phyloP scores from a whole-genome alignment of 495 filamentous ascomycete genomes.

The Monascus purpureus region DNA sequence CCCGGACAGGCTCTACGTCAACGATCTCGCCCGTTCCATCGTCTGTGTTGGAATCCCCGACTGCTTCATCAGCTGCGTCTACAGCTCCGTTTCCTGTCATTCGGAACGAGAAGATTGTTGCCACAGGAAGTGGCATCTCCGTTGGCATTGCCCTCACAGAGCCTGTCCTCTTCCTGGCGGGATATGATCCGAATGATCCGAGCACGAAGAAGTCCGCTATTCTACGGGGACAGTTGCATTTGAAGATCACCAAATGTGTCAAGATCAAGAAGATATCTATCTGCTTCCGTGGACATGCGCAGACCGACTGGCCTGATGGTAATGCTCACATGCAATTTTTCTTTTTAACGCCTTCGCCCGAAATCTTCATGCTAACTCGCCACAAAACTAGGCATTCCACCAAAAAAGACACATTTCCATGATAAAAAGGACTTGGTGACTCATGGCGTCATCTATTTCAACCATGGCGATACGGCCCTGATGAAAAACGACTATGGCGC shows the following conservation, averaged over 20 bases:
- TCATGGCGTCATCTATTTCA: conserved; percentile 33
- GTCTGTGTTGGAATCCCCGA: conserved; percentile 10
- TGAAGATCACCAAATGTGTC: conserved; percentile 74
- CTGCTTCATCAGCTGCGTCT: conserved; percentile 12
- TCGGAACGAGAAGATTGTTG: conserved; percentile 52
- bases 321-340: conserved; percentile 3
- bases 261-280: conserved; percentile 93
- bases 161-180: conserved; percentile 77
- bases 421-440: conserved; percentile 53
- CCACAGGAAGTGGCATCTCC: conserved; percentile 56
- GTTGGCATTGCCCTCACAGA: conserved; percentile 72
- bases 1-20: conserved; percentile 18
- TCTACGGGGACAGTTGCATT: conserved; percentile 67
- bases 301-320: conserved; percentile 97
- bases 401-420: conserved; percentile 66
- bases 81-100: conserved; percentile 21
- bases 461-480: conserved; percentile 43
- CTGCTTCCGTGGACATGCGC: conserved; percentile 70
- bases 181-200: conserved; percentile 72
- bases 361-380: conserved; percentile 3
- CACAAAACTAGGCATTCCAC: conserved; percentile 63
- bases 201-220: conserved; percentile 63
- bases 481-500: conserved; percentile 48
- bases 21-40: conserved; percentile 18
- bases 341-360: background rate